Evolutionary conservation across 805 yeast genomes (phyloP).

Genomic region (Starmera caribaea): DNA sequence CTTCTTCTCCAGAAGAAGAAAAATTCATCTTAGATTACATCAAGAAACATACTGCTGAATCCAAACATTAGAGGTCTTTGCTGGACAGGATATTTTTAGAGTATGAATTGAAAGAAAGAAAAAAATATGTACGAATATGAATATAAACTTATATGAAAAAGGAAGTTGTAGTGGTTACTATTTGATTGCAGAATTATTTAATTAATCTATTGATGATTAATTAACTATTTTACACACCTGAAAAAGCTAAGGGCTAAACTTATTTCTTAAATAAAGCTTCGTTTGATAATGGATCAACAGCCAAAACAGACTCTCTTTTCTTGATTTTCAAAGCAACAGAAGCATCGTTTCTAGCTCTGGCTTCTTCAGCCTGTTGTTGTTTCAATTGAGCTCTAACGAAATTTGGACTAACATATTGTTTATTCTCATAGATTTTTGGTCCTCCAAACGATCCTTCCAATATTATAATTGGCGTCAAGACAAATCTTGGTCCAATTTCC

Average conservation of each 20-base stretch:
- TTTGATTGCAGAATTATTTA: too few relatives aligned
- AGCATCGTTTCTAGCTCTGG: conserved; percentile 69
- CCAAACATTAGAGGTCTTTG: conserved; percentile 6
- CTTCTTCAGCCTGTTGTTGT: conserved; percentile 72
- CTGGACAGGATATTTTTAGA: conserved; percentile 14
- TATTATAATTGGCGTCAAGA: conserved; percentile 81
- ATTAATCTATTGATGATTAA: too few relatives aligned
- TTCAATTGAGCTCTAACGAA: conserved; percentile 82
- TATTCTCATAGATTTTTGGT: conserved; percentile 94
- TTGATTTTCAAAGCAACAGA: conserved; percentile 68
- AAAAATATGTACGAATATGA: neutral
- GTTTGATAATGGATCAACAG: conserved; percentile 76
- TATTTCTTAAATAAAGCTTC: conserved; percentile 56
- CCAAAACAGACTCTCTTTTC: conserved; percentile 64
- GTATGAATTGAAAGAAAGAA: neutral
- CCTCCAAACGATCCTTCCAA: conserved; percentile 97
- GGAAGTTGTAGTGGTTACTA: too few relatives aligned
- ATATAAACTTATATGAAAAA: too few relatives aligned
- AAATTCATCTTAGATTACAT: conserved; percentile 68
- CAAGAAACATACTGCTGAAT: conserved; percentile 25
- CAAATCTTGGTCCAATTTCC: conserved; percentile 96
- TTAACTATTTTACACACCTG: too few relatives aligned
- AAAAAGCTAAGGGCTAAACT: too few relatives aligned
- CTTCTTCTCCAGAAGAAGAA: conserved; percentile 81
- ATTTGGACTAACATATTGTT: conserved; percentile 94